These are phyloP conservation scores for Cordyceps cateniannulata DNA, from an alignment of 2,329 filamentous ascomycete genomes.

Conservation along the genomic window DNA sequence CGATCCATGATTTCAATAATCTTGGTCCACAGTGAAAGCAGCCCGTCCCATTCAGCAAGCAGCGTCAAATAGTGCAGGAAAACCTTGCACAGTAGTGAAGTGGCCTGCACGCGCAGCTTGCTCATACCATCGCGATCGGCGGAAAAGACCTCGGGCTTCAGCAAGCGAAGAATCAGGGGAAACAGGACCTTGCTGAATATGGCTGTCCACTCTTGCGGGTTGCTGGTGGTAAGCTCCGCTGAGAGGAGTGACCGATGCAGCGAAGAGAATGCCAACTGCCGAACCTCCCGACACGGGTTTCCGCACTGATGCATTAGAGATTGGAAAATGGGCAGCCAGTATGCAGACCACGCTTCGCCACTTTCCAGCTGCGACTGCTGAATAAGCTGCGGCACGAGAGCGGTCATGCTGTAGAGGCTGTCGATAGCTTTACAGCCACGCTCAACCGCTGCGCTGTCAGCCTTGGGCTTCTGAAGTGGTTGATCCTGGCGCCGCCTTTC, in stretches of 20 bases:
- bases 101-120: slow-evolving; percentile 86
- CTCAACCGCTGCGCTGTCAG: slow-evolving; percentile 51
- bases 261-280: slow-evolving; percentile 79
- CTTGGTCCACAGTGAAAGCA: slow-evolving; percentile 85
- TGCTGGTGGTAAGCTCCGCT: slow-evolving; percentile 72
- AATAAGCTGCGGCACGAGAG: slow-evolving; percentile 78
- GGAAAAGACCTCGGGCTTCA: slow-evolving; percentile 93
- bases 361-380: slow-evolving; percentile 87
- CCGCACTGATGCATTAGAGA: slow-evolving; percentile 84
- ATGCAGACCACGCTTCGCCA: slow-evolving; percentile 89
- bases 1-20: slow-evolving; percentile 94
- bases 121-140: slow-evolving; percentile 90
- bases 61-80: slow-evolving; percentile 90
- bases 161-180: slow-evolving; percentile 75
- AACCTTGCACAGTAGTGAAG: slow-evolving; percentile 87
- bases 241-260: slow-evolving; percentile 82
- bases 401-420: slow-evolving; percentile 75
- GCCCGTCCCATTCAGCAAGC: slow-evolving; percentile 77
- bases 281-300: slow-evolving; percentile 89
- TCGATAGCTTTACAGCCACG: slow-evolving; percentile 76
- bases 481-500: slow-evolving; percentile 29
- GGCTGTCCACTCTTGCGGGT: slow-evolving; percentile 87
- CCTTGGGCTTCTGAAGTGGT: slow-evolving; percentile 21
- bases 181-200: slow-evolving; percentile 95
- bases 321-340: slow-evolving; percentile 93